phyloP scores from a whole-genome alignment of 345 rosid genomes.

The Gossypium thurberi region DNA sequence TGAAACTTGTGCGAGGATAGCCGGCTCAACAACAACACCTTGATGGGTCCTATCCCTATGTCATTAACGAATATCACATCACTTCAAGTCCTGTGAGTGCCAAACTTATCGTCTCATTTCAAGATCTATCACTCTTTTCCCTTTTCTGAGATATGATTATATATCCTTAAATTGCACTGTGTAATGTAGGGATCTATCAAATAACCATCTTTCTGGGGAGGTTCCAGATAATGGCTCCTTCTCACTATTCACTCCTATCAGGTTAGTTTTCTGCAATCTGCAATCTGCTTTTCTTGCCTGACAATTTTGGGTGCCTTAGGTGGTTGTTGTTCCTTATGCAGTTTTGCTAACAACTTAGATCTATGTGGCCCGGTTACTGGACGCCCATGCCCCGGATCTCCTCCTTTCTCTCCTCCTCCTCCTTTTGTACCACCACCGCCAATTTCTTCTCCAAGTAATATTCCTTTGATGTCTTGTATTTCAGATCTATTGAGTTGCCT shows the following conservation, averaged over 20 bases:
- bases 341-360: slow-evolving; percentile 91
- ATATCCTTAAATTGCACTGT: slow-evolving; percentile 12
- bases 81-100: slow-evolving; percentile 90
- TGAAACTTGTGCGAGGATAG: slow-evolving; percentile 53
- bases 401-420: slow-evolving; percentile 99
- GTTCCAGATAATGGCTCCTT: slow-evolving; percentile 99
- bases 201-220: slow-evolving; percentile 79
- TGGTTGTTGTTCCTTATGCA: slow-evolving; percentile 31
- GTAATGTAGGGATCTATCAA: slow-evolving; percentile 79
- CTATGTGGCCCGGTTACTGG: slow-evolving; percentile 97
- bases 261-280: slow-evolving; percentile 39
- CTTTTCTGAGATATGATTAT: neutral
- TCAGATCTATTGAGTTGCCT: neutral
- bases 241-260: slow-evolving; percentile 95
- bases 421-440: slow-evolving; percentile 88
- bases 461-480: neutral
- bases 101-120: slow-evolving; percentile 9
- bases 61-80: slow-evolving; percentile 79
- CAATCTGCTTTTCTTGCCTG: neutral
- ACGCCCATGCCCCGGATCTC: slow-evolving; percentile 96
- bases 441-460: slow-evolving; percentile 61
- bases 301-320: neutral
- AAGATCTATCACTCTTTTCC: neutral
- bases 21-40: slow-evolving; percentile 93
- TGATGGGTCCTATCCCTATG: slow-evolving; percentile 80